phyloP scores from a whole-genome alignment of 345 rosid species.

The Citrus unshiu region DNA sequence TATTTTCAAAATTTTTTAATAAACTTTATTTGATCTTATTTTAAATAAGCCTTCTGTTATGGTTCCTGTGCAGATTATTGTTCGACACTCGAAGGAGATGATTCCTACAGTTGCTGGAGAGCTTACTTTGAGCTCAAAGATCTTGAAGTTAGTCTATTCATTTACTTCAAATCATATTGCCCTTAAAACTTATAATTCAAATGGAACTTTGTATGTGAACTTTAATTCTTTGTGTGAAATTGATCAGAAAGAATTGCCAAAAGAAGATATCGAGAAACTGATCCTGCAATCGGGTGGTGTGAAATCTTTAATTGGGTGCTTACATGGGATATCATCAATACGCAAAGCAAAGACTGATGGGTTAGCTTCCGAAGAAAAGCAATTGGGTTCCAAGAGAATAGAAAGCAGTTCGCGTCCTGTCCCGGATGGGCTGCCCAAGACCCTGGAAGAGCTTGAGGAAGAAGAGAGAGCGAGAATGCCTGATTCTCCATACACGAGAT shows the following conservation, averaged over 20 bases:
- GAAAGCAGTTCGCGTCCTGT: slow-evolving; percentile 36
- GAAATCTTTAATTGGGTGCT: slow-evolving; percentile 60
- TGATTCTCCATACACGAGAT: slow-evolving; percentile 62
- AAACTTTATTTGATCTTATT: neutral
- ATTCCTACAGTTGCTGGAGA: slow-evolving; percentile 78
- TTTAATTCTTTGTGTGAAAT: too few species aligned
- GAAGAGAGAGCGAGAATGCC: slow-evolving; percentile 79
- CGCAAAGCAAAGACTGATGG: slow-evolving; percentile 29
- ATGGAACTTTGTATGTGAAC: too few species aligned
- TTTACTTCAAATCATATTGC: too few species aligned
- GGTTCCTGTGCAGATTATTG: slow-evolving; percentile 56
- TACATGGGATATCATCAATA: slow-evolving; percentile 59
- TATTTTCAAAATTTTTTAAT: neutral
- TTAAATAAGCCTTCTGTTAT: neutral
- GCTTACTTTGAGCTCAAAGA: slow-evolving; percentile 83
- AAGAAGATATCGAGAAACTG: slow-evolving; percentile 62
- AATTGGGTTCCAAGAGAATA: slow-evolving; percentile 18
- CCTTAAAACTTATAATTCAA: too few species aligned
- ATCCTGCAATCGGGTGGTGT: slow-evolving; percentile 62
- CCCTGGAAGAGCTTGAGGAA: slow-evolving; percentile 67
- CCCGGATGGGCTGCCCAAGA: slow-evolving; percentile 83
- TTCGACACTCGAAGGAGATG: slow-evolving; percentile 79
- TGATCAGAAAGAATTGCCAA: slow-evolving; percentile 42
- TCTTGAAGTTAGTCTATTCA: slow-evolving; percentile 48
- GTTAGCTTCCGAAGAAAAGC: slow-evolving; percentile 10